Base-by-base conservation (phyloP, 225 moss, liverwort and hornwort genomes). In the Marchantia polymorpha region DNA sequence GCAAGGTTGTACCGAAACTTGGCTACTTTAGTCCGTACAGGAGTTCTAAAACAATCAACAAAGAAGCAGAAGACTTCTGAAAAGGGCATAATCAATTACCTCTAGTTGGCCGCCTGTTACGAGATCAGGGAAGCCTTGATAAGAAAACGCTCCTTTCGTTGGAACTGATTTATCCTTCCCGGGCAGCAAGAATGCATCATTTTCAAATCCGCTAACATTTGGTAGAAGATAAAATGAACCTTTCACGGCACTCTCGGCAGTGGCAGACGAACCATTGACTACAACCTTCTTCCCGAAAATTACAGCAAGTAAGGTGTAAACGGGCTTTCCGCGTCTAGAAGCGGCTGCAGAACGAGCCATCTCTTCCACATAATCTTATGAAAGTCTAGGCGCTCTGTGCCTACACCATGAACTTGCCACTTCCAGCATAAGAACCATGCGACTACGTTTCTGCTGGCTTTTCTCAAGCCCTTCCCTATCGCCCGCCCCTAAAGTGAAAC, bases 251-350 rank as follows among this genome's bases (percentile, higher is more conserved):
- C 65, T 76, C 25, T 80, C 82, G 30, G 70, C 68, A 75, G 87
- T 73, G 59, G 55, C 66, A 78, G 60, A 8, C 47, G 68, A 69
- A 49, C 72, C 85, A 78, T 83, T 85, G 39, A 79, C 74, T 75
- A 73, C 80, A 9, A 74, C 69, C 81, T 77, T 88, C 71, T 79
- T 80, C 72, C 87, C 87, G 80, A 77, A 88, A 81, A 85, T 83
- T 80, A 88, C 83, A 74, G 87, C 78, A 53, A 88, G 87, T 75
- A 88, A 66, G 61, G 84, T 88, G 23, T 83, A 83, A 69, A 88
- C 82, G 65, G 87, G 84, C 83, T 85, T 88, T 75, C 87, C 87
- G 77, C 84, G 87, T 85, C 80, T 85, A 80, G 83, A 83, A 73
- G 85, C 75, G 83, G 83, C 83, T 79, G 81, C 80, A 81, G 81